Base-by-base conservation (phyloP, 2,329 filamentous ascomycete species). In the Arthrinium phaeospermum region DNA sequence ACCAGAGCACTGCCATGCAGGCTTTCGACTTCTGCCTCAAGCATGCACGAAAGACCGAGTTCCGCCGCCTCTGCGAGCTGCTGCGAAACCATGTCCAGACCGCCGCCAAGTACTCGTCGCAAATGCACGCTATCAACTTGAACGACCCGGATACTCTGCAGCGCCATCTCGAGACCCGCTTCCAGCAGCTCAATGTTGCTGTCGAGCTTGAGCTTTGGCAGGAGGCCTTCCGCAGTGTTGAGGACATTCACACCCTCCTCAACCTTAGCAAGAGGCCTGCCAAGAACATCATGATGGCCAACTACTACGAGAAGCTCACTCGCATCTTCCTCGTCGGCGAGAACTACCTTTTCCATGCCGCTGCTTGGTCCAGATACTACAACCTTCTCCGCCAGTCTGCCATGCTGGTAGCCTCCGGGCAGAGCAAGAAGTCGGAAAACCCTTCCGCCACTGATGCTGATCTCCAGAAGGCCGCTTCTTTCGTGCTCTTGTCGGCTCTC, bases 241-340 rank as follows among this genome's bases (percentile, higher is more conserved):
- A 99, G 86, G 96, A 99, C 82, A 98, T 98, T 78, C 96, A 99
- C 86, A 98, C 95, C 70, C 91, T 99, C 71, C 91, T 99, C 77
- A 98, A 93, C 86, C 90, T 98, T 78, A 98, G 96, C 92, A 98
- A 98, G 90, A 94, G 96, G 71, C 95, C 95, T 51, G 93, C 96
- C 71, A 98, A 98, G 92, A 98, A 98, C 83, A 89, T 98, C 81
- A 98, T 99, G 96, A 99, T 99, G 96, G 96, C 96, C 85, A 99
- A 98, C 88, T 99, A 99, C 89, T 99, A 98, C 85, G 96, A 99
- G 89, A 98, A 98, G 87, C 91, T 99, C 72, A 98, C 96, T 53
- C 92, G 95, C 76, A 99, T 99, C 83, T 99, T 99, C 89, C 91
- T 99, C 75, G 96, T 98, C 77, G 97, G 96, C 83, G 96, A 98